Conservation (phyloP, 1,139 yeast species). For the Nakaseomyces glabratus region DNA sequence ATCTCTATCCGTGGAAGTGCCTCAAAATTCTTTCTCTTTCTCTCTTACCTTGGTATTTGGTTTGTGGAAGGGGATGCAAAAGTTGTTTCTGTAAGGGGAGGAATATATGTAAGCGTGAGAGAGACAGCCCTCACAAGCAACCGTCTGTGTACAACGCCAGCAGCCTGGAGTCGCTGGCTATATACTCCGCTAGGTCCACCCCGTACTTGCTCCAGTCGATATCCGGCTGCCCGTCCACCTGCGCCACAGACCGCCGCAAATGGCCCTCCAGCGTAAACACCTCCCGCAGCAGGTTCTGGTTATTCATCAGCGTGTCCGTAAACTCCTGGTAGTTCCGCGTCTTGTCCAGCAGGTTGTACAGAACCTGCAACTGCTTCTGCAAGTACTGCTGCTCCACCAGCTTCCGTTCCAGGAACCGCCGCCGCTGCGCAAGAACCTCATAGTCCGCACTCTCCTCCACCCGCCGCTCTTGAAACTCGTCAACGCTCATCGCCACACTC, state of each 20-base stretch:
- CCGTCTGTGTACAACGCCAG: constrained; percentile 17
- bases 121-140: constrained; percentile 11
- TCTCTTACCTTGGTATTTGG: no score
- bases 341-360: constrained; percentile 24
- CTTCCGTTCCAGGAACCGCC: constrained; percentile 17
- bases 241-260: constrained; percentile 35
- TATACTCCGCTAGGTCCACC: constrained; percentile 22
- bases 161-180: constrained; percentile 17
- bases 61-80: no score
- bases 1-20: no score
- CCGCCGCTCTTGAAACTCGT: constrained; percentile 20
- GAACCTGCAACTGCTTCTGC: constrained; percentile 20
- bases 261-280: constrained; percentile 25
- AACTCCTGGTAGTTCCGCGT: constrained; percentile 29
- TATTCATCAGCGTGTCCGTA: constrained; percentile 23
- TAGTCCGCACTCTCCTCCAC: constrained; percentile 21
- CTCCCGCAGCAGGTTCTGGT: constrained; percentile 22
- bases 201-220: constrained; percentile 37
- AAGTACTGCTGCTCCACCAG: constrained; percentile 19
- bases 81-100: no score
- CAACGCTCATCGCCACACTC: constrained; percentile 13
- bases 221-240: constrained; percentile 36
- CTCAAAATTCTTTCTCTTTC: no score
- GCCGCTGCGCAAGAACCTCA: constrained; percentile 19
- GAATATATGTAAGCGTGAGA: neutral